phyloP scores from a whole-genome alignment of 2,329 filamentous ascomycete genomes.

The Aspergillus clavatus region DNA sequence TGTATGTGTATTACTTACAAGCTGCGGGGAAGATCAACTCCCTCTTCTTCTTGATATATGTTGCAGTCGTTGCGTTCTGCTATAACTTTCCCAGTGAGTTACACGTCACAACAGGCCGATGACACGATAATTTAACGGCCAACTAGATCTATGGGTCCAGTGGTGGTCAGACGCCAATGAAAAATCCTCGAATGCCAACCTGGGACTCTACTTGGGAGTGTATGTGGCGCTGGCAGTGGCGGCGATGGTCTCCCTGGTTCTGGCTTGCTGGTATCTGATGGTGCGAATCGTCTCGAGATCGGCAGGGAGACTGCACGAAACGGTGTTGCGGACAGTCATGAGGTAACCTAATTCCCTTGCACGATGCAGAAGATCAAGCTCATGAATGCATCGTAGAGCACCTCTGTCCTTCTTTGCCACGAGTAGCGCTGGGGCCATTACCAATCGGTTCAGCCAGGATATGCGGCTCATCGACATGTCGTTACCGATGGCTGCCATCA shows the following conservation, averaged over 20 bases:
- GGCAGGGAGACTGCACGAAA: too few relatives aligned
- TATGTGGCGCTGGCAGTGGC: conserved; percentile 15
- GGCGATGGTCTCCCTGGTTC: background rate
- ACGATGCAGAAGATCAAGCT: too few relatives aligned
- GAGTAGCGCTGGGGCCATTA: conserved; percentile 43
- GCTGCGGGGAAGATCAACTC: conserved; percentile 1
- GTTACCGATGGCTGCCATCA: conserved; percentile 18
- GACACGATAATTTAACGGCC: background rate
- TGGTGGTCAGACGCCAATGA: conserved; percentile 46
- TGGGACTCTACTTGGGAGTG: conserved; percentile 37
- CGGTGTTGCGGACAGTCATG: too few relatives aligned
- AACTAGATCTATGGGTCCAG: conserved; percentile 42
- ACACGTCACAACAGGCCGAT: background rate
- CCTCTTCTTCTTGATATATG: background rate
- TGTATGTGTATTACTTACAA: conserved; percentile 12
- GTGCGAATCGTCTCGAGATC: too few relatives aligned
- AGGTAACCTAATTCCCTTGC: too few relatives aligned
- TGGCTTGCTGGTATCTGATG: background rate
- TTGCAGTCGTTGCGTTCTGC: conserved; percentile 1
- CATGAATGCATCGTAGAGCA: too few relatives aligned
- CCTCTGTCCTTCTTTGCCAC: conserved; percentile 37
- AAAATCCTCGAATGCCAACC: conserved; percentile 31
- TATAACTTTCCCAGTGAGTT: conserved; percentile 7
- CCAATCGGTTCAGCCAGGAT: conserved; percentile 49
- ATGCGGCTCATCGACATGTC: conserved; percentile 45